These are phyloP conservation scores for Rhodotorula sp. DNA, from an alignment of 1,284 basidiomycete genomes.

Conservation along the genomic window DNA sequence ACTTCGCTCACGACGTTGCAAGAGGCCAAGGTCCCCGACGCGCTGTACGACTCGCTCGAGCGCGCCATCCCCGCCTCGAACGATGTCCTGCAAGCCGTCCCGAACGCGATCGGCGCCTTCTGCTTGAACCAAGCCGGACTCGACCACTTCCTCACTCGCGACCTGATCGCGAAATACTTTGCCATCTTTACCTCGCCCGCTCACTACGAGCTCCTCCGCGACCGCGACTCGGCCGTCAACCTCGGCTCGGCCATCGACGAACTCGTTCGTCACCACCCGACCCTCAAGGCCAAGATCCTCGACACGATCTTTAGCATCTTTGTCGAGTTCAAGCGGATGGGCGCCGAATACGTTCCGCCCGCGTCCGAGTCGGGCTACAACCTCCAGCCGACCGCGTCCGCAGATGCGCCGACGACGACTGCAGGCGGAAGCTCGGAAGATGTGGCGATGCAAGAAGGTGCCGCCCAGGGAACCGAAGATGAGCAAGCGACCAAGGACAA, in stretches of 20 bases:
- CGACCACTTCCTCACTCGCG: slow-evolving; percentile 70
- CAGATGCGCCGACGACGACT: slow-evolving; percentile 6
- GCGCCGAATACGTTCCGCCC: slow-evolving; percentile 58
- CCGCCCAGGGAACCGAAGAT: slow-evolving; percentile 21
- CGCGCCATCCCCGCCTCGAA: slow-evolving; percentile 65
- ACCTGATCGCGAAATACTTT: slow-evolving; percentile 80
- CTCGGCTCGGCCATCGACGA: slow-evolving; percentile 91
- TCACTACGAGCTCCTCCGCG: slow-evolving; percentile 80
- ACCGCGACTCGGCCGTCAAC: slow-evolving; percentile 86
- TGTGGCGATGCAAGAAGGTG: slow-evolving; percentile 53
- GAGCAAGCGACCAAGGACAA: slow-evolving; percentile 29
- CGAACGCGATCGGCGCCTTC: slow-evolving; percentile 93
- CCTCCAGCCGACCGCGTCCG: slow-evolving; percentile 35
- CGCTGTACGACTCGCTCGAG: slow-evolving; percentile 83
- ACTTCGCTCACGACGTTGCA: slow-evolving; percentile 90
- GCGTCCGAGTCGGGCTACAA: slow-evolving; percentile 62
- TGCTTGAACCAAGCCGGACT: slow-evolving; percentile 91
- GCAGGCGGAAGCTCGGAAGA: slow-evolving; percentile 47
- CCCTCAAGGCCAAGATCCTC: slow-evolving; percentile 75
- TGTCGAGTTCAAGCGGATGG: slow-evolving; percentile 69
- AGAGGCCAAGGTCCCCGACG: slow-evolving; percentile 84
- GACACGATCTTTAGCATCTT: slow-evolving; percentile 69
- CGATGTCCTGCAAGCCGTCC: slow-evolving; percentile 84
- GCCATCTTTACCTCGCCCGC: slow-evolving; percentile 79
- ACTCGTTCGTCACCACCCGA: slow-evolving; percentile 92